Percentiles rank a stretch among this genome's conserved stretches.
Evolutionary conservation across 495 filamentous ascomycete species (phyloP).

Genomic region (Podospora fimiseda): DNA sequence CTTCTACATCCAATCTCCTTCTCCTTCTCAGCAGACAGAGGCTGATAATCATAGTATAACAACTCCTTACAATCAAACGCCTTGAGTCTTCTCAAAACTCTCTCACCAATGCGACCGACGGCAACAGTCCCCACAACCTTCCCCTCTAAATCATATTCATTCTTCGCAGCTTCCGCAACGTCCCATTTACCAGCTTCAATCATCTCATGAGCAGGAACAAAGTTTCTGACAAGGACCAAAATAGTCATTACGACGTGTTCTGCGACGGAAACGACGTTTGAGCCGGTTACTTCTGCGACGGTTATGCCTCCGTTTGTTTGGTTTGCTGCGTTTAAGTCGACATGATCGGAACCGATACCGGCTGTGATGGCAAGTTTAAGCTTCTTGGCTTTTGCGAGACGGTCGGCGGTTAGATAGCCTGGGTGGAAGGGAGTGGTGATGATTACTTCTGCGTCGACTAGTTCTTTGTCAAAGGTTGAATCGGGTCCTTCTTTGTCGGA

Average conservation of each 20-base stretch:
- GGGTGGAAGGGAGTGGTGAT: slow-evolving; percentile 98
- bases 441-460: slow-evolving; percentile 96
- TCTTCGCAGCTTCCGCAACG: slow-evolving; percentile 92
- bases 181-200: slow-evolving; percentile 86
- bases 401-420: slow-evolving; percentile 93
- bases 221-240: slow-evolving; percentile 92
- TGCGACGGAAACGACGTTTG: slow-evolving; percentile 83
- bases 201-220: slow-evolving; percentile 94
- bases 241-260: slow-evolving; percentile 99
- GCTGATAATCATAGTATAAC: slow-evolving; percentile 99
- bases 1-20: slow-evolving; percentile 93
- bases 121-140: slow-evolving; percentile 98
- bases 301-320: slow-evolving; percentile 96
- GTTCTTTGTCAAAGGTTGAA: slow-evolving; percentile 89
- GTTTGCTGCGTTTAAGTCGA: slow-evolving; percentile 96
- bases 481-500: slow-evolving; percentile 91
- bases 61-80: slow-evolving; percentile 99
- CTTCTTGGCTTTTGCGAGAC: slow-evolving; percentile 96
- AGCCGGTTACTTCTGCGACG: slow-evolving; percentile 93
- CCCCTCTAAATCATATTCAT: slow-evolving; percentile 93
- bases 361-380: slow-evolving; percentile 95
- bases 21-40: slow-evolving; percentile 77
- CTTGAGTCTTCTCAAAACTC: slow-evolving; percentile 90
- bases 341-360: slow-evolving; percentile 96
- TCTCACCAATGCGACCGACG: slow-evolving; percentile 96